Evolutionary conservation across 192 early-diverging fungal genomes (phyloP).

Genomic region (Coemansia sp.): DNA sequence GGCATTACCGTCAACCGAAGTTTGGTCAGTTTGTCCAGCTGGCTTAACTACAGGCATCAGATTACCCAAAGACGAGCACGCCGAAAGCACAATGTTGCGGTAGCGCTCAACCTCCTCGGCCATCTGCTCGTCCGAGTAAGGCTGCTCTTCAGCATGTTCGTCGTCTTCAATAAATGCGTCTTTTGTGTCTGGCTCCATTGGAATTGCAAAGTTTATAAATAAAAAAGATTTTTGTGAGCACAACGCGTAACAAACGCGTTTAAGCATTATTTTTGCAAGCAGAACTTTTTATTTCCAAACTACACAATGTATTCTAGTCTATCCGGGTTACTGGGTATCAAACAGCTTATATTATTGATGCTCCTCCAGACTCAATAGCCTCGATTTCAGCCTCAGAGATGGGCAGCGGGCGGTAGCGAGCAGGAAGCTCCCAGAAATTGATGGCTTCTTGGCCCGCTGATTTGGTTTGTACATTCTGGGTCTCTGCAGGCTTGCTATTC

Average conservation of each 20-base stretch:
- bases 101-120: conserved; percentile 36
- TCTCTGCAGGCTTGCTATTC: conserved; percentile 7
- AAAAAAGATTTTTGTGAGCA: too few relatives aligned
- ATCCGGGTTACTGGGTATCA: too few relatives aligned
- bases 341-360: conserved; percentile 17
- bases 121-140: conserved; percentile 27
- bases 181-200: not conserved
- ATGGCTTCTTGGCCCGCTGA: conserved; percentile 18
- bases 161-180: conserved; percentile 2
- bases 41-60: conserved; percentile 55
- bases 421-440: conserved; percentile 52
- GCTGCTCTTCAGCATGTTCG: conserved; percentile 8
- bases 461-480: not conserved
- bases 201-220: too few relatives aligned
- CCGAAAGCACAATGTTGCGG: conserved; percentile 61
- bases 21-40: not conserved
- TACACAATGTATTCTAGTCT: too few relatives aligned
- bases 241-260: too few relatives aligned
- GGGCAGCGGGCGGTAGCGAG: conserved; percentile 48
- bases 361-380: conserved; percentile 51
- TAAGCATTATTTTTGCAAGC: too few relatives aligned
- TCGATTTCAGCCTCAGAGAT: conserved; percentile 48
- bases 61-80: conserved; percentile 80
- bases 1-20: conserved; percentile 15
- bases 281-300: too few relatives aligned